phyloP scores from a whole-genome alignment of 352 stramenopile species.

The Phytophthora brassicae region DNA sequence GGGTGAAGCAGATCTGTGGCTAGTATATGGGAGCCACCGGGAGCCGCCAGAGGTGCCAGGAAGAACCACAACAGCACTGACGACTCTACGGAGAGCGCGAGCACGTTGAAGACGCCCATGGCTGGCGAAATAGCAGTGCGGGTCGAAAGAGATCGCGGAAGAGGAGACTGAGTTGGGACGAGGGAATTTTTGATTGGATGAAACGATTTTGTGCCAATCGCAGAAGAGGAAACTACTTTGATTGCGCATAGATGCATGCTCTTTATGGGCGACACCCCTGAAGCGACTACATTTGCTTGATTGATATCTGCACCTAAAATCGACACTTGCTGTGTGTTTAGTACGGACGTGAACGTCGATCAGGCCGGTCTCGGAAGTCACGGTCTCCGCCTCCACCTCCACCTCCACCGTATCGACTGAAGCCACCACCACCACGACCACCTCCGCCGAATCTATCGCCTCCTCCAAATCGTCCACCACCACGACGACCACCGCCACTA shows the following conservation, averaged over 20 bases:
- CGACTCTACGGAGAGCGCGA: slow-evolving; percentile 56
- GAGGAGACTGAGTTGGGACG: slow-evolving; percentile 24
- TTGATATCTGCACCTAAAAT: slow-evolving; percentile 20
- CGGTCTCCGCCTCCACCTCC: slow-evolving; percentile 29
- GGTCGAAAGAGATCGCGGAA: slow-evolving; percentile 1
- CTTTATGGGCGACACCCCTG: neutral
- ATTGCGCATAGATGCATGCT: neutral
- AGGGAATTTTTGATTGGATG: slow-evolving; percentile 22
- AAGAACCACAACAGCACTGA: slow-evolving; percentile 65
- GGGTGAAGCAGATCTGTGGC: slow-evolving; percentile 34
- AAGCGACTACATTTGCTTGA: neutral
- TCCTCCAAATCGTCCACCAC: slow-evolving; percentile 44
- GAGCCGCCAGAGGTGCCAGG: slow-evolving; percentile 36
- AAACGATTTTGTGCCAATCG: slow-evolving; percentile 25
- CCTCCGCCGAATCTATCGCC: slow-evolving; percentile 43
- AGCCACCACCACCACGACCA: slow-evolving; percentile 40
- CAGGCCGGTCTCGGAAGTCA: slow-evolving; percentile 51
- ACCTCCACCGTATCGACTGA: slow-evolving; percentile 37
- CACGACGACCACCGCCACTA: slow-evolving; percentile 38
- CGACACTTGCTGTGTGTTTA: slow-evolving; percentile 30
- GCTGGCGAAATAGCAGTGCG: slow-evolving; percentile 12
- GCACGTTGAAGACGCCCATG: slow-evolving; percentile 74
- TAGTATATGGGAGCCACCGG: slow-evolving; percentile 36
- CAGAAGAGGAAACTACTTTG: slow-evolving; percentile 6
- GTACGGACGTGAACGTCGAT: slow-evolving; percentile 65